Evolutionary conservation across 345 rosid genomes (phyloP).

Genomic region (Rhodomyrtus tomentosa): DNA sequence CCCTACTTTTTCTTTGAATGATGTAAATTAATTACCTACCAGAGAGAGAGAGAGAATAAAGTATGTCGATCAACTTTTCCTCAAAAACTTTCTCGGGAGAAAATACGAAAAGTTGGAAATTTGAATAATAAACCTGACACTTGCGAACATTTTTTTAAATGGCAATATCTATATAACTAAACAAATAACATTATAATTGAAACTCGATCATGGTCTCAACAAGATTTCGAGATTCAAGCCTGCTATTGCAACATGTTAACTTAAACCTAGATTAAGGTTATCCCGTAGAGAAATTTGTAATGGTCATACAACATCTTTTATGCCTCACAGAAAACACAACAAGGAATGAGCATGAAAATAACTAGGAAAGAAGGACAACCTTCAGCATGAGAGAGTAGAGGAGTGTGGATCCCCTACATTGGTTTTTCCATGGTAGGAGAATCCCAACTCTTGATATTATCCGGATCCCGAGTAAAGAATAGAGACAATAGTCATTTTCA

Average conservation of each 20-base stretch:
- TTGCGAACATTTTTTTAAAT: not conserved
- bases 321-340: not conserved
- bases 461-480: no score
- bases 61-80: not conserved
- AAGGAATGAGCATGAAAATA: not conserved
- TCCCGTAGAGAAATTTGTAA: not conserved
- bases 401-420: no score
- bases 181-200: not conserved
- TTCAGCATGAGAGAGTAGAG: no score
- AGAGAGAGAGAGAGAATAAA: not conserved
- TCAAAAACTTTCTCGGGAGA: not conserved
- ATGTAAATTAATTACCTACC: not conserved
- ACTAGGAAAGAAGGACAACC: not conserved
- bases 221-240: not conserved
- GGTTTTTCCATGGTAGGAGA: no score
- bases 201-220: not conserved
- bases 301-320: not conserved
- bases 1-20: not conserved
- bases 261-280: not conserved
- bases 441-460: no score
- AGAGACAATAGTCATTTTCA: not conserved
- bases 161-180: not conserved
- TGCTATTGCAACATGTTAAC: not conserved
- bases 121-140: not conserved
- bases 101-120: not conserved